These are phyloP conservation scores for Xylaria flabelliformis DNA, from an alignment of 495 filamentous ascomycete species.

Conservation along the genomic window DNA sequence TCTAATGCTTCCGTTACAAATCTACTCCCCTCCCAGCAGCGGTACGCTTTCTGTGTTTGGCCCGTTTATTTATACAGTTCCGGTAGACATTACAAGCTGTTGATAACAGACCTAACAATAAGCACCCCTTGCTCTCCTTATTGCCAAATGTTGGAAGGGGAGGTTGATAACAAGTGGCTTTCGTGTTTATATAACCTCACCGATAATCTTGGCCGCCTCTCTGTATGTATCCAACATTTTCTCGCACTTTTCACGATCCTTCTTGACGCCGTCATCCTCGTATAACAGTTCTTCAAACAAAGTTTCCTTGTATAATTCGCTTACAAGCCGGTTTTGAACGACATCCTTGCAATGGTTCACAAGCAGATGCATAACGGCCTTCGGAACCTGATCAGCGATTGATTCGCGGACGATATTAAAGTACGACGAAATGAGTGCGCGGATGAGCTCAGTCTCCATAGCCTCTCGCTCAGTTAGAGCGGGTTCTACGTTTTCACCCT, in stretches of 20 bases:
- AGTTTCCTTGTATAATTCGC: constrained; percentile 92
- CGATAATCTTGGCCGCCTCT: constrained; percentile 96
- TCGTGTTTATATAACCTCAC: constrained; percentile 79
- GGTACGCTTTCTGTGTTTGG: background rate
- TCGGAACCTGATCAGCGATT: constrained; percentile 97
- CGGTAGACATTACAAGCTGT: constrained; percentile 21
- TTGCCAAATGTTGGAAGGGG: background rate
- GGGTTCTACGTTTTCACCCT: constrained; percentile 67
- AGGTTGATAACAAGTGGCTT: background rate
- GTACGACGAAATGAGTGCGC: constrained; percentile 93
- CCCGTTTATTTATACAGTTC: constrained; percentile 24
- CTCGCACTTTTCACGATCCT: constrained; percentile 97
- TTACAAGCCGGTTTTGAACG: constrained; percentile 95
- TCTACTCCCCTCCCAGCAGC: background rate
- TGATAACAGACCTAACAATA: constrained; percentile 1
- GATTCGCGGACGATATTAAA: constrained; percentile 98
- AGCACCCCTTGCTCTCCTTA: background rate
- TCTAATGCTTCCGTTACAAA: constrained; percentile 29
- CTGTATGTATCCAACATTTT: constrained; percentile 91
- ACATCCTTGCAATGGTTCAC: constrained; percentile 98
- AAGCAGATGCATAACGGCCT: constrained; percentile 97
- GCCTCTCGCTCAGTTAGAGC: constrained; percentile 93
- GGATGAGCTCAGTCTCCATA: constrained; percentile 96
- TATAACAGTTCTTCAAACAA: constrained; percentile 93
- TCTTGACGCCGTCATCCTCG: constrained; percentile 96